phyloP scores from a whole-genome alignment of 1,284 basidiomycete species.

The Ganoderma leucocontextum region DNA sequence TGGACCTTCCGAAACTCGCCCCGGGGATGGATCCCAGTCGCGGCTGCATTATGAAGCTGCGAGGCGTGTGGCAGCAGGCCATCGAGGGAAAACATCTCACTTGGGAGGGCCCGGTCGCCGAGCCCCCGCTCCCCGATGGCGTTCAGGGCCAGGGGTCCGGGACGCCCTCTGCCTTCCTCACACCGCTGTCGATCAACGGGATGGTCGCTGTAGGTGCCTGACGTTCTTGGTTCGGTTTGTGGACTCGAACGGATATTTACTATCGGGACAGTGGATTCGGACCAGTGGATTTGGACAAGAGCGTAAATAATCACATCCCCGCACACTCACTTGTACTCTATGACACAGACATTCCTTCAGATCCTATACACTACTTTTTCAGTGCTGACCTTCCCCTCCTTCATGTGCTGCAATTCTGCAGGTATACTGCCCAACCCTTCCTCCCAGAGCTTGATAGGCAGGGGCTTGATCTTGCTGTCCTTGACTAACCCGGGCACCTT shows the following conservation, averaged over 20 bases:
- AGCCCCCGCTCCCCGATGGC: not conserved
- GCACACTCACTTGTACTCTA: constrained; percentile 4
- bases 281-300: not conserved
- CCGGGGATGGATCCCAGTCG: constrained; percentile 21
- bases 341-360: constrained; percentile 5
- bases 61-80: constrained; percentile 8
- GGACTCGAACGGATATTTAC: not conserved
- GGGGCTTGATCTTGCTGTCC: constrained; percentile 30
- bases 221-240: not conserved
- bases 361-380: constrained; percentile 36
- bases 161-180: not conserved
- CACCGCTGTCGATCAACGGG: not conserved
- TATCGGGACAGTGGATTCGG: not conserved
- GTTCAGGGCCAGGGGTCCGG: no score
- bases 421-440: constrained; percentile 32
- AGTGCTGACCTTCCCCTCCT: constrained; percentile 33
- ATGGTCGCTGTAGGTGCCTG: constrained; percentile 2
- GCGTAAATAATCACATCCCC: not conserved
- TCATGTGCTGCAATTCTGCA: constrained; percentile 35
- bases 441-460: constrained; percentile 31
- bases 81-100: constrained; percentile 6
- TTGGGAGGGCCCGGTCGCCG: constrained; percentile 2
- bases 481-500: constrained; percentile 32
- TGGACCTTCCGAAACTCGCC: constrained; percentile 16
- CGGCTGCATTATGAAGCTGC: constrained; percentile 22